Evolutionary conservation across 345 rosid genomes (phyloP).

Genomic region (Gossypium ekmanianum): DNA sequence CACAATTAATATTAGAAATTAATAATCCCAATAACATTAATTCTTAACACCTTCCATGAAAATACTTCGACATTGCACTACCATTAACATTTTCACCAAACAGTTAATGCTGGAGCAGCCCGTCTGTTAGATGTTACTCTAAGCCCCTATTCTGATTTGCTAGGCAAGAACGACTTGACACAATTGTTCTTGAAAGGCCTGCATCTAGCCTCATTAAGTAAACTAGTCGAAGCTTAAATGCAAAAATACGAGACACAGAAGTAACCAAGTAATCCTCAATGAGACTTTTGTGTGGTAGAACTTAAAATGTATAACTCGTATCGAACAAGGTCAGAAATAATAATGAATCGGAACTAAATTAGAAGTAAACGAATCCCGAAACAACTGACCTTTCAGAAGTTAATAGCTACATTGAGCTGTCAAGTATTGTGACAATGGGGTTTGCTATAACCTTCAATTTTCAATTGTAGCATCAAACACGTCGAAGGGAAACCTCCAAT

Average conservation of each 20-base stretch:
- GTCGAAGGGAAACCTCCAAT: conserved; percentile 60
- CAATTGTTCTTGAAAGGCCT: background rate
- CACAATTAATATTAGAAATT: background rate
- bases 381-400: background rate
- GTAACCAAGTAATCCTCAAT: too few species aligned
- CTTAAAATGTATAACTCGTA: background rate
- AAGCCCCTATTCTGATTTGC: background rate
- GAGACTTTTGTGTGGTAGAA: too few species aligned
- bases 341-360: background rate
- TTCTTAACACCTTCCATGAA: background rate
- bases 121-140: background rate
- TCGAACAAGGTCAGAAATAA: background rate
- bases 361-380: background rate
- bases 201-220: background rate
- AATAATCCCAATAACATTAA: background rate
- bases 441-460: background rate
- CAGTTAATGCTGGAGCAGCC: background rate
- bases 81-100: background rate
- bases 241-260: too few species aligned
- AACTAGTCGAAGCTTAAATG: too few species aligned
- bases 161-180: background rate
- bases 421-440: background rate
- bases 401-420: background rate
- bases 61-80: background rate
- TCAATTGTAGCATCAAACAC: conserved; percentile 29